Percentiles rank a stretch among this genome's conserved stretches.
phyloP scores from a whole-genome alignment of 2,329 filamentous ascomycete species.

The Alternaria metachromatica region DNA sequence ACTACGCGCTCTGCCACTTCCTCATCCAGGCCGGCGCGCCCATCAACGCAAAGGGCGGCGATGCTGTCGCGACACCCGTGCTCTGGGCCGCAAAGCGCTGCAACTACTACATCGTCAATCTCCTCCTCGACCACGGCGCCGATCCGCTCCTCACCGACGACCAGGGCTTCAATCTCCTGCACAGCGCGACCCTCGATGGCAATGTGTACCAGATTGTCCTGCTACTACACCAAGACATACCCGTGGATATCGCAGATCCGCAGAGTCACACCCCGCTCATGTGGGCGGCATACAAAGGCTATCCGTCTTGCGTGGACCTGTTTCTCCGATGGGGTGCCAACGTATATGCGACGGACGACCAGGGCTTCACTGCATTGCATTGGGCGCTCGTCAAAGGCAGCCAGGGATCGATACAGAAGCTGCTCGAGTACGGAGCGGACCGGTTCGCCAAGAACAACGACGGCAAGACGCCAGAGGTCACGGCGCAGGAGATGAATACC shows the following conservation, averaged over 20 bases:
- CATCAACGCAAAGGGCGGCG: constrained; percentile 93
- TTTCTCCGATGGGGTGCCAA: constrained; percentile 95
- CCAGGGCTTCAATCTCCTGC: constrained; percentile 97
- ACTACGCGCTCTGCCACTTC: constrained; percentile 96
- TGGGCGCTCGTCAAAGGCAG: constrained; percentile 97
- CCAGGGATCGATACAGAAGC: constrained; percentile 85
- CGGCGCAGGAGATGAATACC: constrained; percentile 90
- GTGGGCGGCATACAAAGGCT: constrained; percentile 99
- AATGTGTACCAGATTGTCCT: constrained; percentile 90
- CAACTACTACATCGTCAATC: constrained; percentile 94
- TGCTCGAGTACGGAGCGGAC: constrained; percentile 95
- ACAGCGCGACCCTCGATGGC: constrained; percentile 96
- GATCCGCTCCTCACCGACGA: constrained; percentile 91
- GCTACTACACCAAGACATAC: constrained; percentile 92
- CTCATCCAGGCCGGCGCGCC: constrained; percentile 85
- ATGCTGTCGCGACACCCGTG: constrained; percentile 89
- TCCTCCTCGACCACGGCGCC: constrained; percentile 88
- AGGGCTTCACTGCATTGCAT: constrained; percentile 92
- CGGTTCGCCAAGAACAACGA: constrained; percentile 87
- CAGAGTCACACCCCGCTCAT: constrained; percentile 94
- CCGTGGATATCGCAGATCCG: constrained; percentile 86
- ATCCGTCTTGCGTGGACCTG: constrained; percentile 86
- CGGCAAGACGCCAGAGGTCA: constrained; percentile 87
- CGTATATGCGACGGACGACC: constrained; percentile 87
- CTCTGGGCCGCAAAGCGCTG: constrained; percentile 98